A percentile compares a stretch with the other conserved stretches of the same genome.
Conservation (phyloP, 495 filamentous ascomycete genomes). For the Bacidia rubella region DNA sequence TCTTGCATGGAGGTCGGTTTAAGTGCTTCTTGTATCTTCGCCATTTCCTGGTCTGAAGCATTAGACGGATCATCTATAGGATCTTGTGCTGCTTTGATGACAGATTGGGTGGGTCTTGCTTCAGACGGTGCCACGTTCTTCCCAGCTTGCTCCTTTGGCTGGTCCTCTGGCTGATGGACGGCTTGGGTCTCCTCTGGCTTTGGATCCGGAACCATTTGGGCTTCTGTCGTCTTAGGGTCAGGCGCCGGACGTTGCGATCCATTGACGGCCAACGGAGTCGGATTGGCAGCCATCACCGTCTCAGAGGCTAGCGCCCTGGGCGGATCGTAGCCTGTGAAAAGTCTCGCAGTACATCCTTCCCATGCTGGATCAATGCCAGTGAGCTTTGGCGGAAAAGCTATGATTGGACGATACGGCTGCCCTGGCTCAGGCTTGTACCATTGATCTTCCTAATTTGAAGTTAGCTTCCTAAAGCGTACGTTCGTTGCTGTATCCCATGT, state of each 20-base stretch:
- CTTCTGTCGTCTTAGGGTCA: not conserved
- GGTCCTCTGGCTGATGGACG: not conserved
- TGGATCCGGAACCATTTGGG: not conserved
- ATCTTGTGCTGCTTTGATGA: not conserved
- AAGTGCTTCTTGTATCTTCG: not conserved
- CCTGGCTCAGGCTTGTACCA: constrained; percentile 1
- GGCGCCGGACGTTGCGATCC: not conserved
- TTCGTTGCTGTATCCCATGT: no score
- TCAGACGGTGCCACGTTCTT: not conserved
- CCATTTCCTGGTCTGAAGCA: not conserved
- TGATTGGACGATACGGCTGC: constrained; percentile 3
- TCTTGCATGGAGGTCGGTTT: not conserved
- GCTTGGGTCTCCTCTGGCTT: not conserved
- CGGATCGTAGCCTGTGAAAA: constrained; percentile 4
- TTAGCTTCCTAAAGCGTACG: no score
- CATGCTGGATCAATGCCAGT: constrained; percentile 7
- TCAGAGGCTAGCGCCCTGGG: constrained; percentile 4
- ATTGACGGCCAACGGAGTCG: not conserved
- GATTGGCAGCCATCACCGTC: not conserved
- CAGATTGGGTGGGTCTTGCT: not conserved
- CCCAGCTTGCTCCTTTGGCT: not conserved
- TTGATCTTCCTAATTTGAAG: constrained; percentile 1
- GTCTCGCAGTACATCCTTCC: not conserved
- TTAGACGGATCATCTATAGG: not conserved
- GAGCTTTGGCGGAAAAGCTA: constrained; percentile 3